Evolutionary conservation across 2,329 filamentous ascomycete genomes (phyloP).

Genomic region (Neoarthrinium moseri): DNA sequence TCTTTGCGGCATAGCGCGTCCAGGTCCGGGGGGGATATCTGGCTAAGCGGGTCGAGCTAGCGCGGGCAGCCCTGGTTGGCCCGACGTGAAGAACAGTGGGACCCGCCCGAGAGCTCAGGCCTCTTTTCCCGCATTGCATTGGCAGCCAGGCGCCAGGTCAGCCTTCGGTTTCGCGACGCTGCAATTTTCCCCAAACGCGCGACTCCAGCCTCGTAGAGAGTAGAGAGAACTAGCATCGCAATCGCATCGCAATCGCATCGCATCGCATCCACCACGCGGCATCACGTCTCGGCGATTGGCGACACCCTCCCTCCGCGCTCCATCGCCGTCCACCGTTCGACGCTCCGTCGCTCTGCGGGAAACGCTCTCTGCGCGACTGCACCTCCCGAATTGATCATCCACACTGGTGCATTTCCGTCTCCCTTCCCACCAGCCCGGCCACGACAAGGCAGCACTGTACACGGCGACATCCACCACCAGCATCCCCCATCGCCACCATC

Average conservation of each 20-base stretch:
- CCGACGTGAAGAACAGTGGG: no score
- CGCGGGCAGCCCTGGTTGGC: no score
- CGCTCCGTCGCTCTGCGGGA: background rate
- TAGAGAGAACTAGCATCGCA: no score
- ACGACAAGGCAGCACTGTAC: background rate
- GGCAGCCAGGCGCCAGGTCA: background rate
- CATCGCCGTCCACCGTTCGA: constrained; percentile 5
- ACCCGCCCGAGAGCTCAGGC: background rate
- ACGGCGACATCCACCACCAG: background rate
- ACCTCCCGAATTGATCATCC: constrained; percentile 12
- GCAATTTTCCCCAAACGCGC: constrained; percentile 10
- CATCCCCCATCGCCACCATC: constrained; percentile 13
- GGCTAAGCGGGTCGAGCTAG: no score
- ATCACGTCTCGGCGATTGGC: constrained; percentile 5
- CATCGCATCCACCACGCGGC: constrained; percentile 3
- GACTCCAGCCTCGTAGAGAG: constrained; percentile 10
- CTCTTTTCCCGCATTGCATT: background rate
- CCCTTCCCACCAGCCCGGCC: constrained; percentile 5
- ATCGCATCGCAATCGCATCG: no score
- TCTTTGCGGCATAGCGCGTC: no score
- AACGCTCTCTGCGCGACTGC: no score
- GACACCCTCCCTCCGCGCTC: constrained; percentile 2
- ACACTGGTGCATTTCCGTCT: no score
- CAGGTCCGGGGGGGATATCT: no score
- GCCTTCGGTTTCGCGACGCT: constrained; percentile 3